A percentile compares a stretch with the other conserved stretches of the same genome.
phyloP scores from a whole-genome alignment of 306 rosid genomes.

The Boehmeria nivea region DNA sequence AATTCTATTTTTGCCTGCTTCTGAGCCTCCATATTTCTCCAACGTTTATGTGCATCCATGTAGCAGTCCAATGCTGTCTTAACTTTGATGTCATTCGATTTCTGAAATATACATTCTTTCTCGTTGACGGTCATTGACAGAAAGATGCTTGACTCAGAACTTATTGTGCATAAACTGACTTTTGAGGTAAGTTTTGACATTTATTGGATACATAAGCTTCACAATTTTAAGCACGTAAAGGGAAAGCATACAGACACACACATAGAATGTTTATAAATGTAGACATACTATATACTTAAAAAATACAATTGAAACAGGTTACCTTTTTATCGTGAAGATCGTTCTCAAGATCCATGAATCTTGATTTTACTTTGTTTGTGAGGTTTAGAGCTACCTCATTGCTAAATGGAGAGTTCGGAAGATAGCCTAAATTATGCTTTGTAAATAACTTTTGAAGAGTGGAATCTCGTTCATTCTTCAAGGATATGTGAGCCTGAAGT shows the following conservation, averaged over 20 bases:
- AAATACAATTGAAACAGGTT: slow-evolving; percentile 1
- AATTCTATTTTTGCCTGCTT: slow-evolving; percentile 46
- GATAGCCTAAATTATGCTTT: slow-evolving; percentile 66
- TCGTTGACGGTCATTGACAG: slow-evolving; percentile 6
- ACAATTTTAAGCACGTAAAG: too few relatives aligned
- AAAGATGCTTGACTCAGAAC: slow-evolving; percentile 5
- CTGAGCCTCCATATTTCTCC: slow-evolving; percentile 61
- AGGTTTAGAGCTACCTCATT: slow-evolving; percentile 57
- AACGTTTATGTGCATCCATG: slow-evolving; percentile 57
- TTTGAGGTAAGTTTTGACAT: not conserved
- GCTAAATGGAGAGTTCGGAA: slow-evolving; percentile 60
- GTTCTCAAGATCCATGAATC: slow-evolving; percentile 65
- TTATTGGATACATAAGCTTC: too few relatives aligned
- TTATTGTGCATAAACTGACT: not conserved
- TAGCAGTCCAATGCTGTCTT: slow-evolving; percentile 62
- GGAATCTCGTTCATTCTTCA: slow-evolving; percentile 77
- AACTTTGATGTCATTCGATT: slow-evolving; percentile 50
- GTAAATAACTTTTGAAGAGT: slow-evolving; percentile 47
- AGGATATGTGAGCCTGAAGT: slow-evolving; percentile 61
- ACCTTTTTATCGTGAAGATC: slow-evolving; percentile 79
- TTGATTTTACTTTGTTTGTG: slow-evolving; percentile 59
- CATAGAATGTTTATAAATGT: not conserved
- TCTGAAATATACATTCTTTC: slow-evolving; percentile 36
- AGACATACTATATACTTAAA: not conserved
- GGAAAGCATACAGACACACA: not conserved